These are phyloP conservation scores for Aspergillus costaricaensis DNA, from an alignment of 2,329 filamentous ascomycete genomes.

Conservation along the genomic window DNA sequence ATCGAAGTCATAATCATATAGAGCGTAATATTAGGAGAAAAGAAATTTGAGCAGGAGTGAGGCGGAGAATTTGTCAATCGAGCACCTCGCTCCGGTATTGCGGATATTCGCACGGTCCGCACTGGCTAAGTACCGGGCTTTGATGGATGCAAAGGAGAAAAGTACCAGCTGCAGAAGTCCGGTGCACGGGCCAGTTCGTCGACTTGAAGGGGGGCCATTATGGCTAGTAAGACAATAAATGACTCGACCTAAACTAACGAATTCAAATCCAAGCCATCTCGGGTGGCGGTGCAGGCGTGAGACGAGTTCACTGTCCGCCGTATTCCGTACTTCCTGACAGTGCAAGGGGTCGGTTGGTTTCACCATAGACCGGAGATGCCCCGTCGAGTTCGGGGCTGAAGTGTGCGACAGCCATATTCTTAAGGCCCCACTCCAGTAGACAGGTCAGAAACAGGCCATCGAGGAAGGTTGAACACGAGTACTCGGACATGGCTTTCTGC, in stretches of 20 bases:
- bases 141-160: not conserved
- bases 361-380: not conserved
- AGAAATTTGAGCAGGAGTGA: not conserved
- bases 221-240: not conserved
- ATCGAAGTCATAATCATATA: not conserved
- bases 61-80: slow-evolving; percentile 10
- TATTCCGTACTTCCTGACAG: not conserved
- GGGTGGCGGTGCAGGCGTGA: not conserved
- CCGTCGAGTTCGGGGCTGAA: not conserved
- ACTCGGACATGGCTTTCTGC: not conserved
- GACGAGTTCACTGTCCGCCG: not conserved
- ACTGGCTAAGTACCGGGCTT: not conserved
- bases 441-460: not conserved
- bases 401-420: not conserved
- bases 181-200: not conserved
- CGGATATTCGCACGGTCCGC: not conserved
- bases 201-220: not conserved
- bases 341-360: not conserved
- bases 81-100: not conserved
- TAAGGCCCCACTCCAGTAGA: not conserved
- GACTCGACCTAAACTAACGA: not conserved
- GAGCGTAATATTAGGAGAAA: not conserved
- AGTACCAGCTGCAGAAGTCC: not conserved
- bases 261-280: not conserved
- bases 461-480: not conserved